Base-by-base conservation (phyloP, 2,329 filamentous ascomycete species). In the Chaetothyriales sp. region DNA sequence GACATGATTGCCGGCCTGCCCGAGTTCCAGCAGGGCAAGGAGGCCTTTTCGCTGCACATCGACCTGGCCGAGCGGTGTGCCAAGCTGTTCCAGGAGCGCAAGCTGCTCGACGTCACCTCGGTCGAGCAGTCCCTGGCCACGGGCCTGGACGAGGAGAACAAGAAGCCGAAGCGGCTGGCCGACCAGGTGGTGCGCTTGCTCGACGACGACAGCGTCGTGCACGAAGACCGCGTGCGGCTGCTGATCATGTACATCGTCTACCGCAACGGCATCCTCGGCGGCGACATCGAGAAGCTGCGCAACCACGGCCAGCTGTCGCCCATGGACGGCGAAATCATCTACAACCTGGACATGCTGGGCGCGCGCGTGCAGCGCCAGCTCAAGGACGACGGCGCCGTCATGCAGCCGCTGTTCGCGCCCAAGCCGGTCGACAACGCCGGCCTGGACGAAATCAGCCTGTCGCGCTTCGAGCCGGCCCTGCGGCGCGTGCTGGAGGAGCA, bases 1-100 rank as follows among this genome's bases (percentile, higher is more conserved):
- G 89, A 95, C 68, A 98, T 98, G 92, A 73, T 98, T 70, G 92
- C 88, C 13, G 90, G 89, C 7, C 71, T 98, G 54, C 89, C 89
- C 10, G 87, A 97, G 64, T 98, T 95, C 63, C 87, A 94, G 63
- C 85, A 94, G 67, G 87, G 92, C 75, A 95, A 97, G 67, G 88
- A 94, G 64, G 83, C 87, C 1, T 98, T 97, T 67, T 92, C 89
- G 0, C 73, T 98, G 50, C 92, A 98, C 68, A 74, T 98, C 44
- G 90, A 83, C 60, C 97, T 98, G 90, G 92, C 92, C 1, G 86
- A 95, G 65, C 89, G 95, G 65, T 94, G 89, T 66, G 97, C 97
- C 89, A 88, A 88, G 61, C 80, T 86, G 40, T 98, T 98, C 62
- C 83, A 94, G 65, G 73, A 81, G 49, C 80, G 83, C 65, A 95